Base-by-base conservation (phyloP, 2,329 filamentous ascomycete species). In the Fusarium sp. region DNA sequence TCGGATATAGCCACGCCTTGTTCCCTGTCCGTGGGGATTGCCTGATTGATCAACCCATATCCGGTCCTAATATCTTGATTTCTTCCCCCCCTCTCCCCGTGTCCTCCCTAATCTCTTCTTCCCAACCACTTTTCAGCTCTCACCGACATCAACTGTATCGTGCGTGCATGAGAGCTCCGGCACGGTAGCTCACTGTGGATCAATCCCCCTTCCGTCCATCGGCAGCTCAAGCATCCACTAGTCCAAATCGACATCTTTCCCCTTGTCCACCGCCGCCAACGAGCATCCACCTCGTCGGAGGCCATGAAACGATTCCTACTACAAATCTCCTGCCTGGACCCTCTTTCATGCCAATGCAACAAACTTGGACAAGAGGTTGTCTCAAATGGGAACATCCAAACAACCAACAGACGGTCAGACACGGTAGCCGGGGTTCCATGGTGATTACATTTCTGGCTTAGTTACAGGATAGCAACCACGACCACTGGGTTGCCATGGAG, bases 71-170 rank as follows among this genome's bases (percentile, higher is more conserved):
- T 40, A 31, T 49, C 42, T 49, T 49, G 42, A 10, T 49, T 16
- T 11, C 18, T 29, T 29, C 6, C 36, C 36, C 38, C 27, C 27
- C 25, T 33, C 38, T 18, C 34, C 27, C 23, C 25, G 14, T 42
- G n/a, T 29, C 31, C 25, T 34, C 44, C 33, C 33, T 31, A 49
- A 33, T n/a, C 31, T 50, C 20, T 46, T 44, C 36, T 44, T 23
- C 11, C 14, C 34, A 49, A 11, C 23, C 42, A 40, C 34, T 34
- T 34, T 13, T 38, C 29, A 38, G 25, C 53, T 51, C 68, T 70
- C 68, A 70, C 68, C 68, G 68, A 70, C 68, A 65, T 58, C 42
- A n/a, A 27, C 42, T 14, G 20, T 36, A 25, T 36, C 42, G 56
- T 50, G 40, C 27, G 11, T 69, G 53, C 59, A 46, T 44, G 33